Conservation (phyloP, 306 rosid genomes). For the Abrus pulchellus region DNA sequence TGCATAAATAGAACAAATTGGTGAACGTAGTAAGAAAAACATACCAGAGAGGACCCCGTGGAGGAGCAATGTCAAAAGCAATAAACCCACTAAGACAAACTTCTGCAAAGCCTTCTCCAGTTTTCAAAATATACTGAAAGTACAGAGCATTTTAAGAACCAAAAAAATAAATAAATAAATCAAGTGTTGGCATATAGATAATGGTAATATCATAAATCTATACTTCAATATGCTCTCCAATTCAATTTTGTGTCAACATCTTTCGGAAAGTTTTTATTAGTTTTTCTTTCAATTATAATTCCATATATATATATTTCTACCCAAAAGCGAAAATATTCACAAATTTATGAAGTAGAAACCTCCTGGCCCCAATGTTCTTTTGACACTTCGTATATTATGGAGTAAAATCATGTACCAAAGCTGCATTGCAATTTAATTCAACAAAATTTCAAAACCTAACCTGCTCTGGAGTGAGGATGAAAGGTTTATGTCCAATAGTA, state of each 20-base stretch:
- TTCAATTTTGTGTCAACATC: background rate
- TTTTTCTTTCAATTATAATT: background rate
- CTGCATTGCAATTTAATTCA: background rate
- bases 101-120: conserved; percentile 70
- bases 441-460: conserved; percentile 53
- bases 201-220: background rate
- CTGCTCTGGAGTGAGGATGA: conserved; percentile 79
- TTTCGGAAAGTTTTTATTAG: background rate
- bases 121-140: conserved; percentile 81
- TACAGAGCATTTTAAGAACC: conserved; percentile 27
- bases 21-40: conserved; percentile 7
- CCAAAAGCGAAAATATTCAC: conserved; percentile 6
- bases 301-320: background rate
- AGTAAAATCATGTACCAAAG: conserved; percentile 3
- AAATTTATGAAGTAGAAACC: background rate
- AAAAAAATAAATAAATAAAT: background rate
- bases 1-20: background rate
- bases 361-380: conserved; percentile 7
- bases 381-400: background rate
- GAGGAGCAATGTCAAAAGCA: conserved; percentile 79
- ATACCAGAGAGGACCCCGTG: conserved; percentile 88
- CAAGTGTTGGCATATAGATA: conserved; percentile 25
- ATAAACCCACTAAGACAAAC: conserved; percentile 86
- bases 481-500: conserved; percentile 72
- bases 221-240: background rate